These are phyloP conservation scores for Ceratobasidium sp. DNA, from an alignment of 1,284 basidiomycete species.

Conservation along the genomic window DNA sequence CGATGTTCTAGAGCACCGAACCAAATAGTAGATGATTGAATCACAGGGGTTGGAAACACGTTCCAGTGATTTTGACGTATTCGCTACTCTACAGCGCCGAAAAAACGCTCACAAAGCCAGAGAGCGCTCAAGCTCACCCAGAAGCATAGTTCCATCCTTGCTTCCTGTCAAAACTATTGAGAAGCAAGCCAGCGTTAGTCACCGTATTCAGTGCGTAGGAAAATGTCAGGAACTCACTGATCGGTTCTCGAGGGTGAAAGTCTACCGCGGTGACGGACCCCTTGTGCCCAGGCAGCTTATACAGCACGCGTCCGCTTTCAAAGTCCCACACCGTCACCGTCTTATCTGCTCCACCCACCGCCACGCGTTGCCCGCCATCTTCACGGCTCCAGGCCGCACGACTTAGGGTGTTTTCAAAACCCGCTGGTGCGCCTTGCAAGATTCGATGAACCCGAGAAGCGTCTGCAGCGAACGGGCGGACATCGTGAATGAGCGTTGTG, in stretches of 20 bases:
- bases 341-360: constrained; percentile 81
- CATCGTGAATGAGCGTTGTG: constrained; percentile 85
- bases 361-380: constrained; percentile 75
- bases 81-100: constrained; percentile 3
- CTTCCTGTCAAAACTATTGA: constrained; percentile 77
- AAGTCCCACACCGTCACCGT: constrained; percentile 95
- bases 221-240: constrained; percentile 65
- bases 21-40: constrained; percentile 11
- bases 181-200: constrained; percentile 23
- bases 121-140: constrained; percentile 82
- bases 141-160: constrained; percentile 87
- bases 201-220: not conserved
- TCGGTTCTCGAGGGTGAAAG: constrained; percentile 92
- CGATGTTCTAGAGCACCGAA: constrained; percentile 24
- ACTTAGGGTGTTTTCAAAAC: constrained; percentile 86
- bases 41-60: constrained; percentile 27
- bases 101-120: constrained; percentile 33
- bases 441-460: constrained; percentile 82
- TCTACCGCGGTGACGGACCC: constrained; percentile 91
- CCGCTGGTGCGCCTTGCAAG: constrained; percentile 85
- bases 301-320: constrained; percentile 82
- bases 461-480: constrained; percentile 88
- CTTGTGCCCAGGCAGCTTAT: constrained; percentile 95
- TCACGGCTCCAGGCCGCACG: constrained; percentile 84
- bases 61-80: constrained; percentile 15